Conservation (phyloP, 495 filamentous ascomycete genomes). For the Lophium mytilinum region DNA sequence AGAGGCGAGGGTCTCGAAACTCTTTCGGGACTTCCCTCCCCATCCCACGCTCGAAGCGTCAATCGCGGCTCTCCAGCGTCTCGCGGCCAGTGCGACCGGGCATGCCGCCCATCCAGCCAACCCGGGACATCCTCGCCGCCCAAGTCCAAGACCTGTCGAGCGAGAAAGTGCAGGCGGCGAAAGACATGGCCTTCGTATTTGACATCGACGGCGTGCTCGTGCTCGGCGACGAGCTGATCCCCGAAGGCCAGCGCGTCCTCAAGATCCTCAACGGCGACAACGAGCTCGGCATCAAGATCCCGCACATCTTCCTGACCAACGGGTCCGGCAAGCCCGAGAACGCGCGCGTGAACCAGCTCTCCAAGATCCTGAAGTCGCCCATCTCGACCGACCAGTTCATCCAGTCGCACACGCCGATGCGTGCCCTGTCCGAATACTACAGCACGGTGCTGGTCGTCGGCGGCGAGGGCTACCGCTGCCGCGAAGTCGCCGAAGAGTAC, state of each 20-base stretch:
- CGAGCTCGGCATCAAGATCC: slow-evolving; percentile 61
- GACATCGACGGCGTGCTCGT: slow-evolving; percentile 62
- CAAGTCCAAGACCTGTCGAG: slow-evolving; percentile 64
- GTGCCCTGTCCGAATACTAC: slow-evolving; percentile 58
- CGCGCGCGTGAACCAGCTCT: slow-evolving; percentile 49
- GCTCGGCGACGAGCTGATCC: slow-evolving; percentile 56
- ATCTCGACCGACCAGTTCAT: slow-evolving; percentile 59
- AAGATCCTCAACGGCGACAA: slow-evolving; percentile 60
- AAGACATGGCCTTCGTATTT: slow-evolving; percentile 62
- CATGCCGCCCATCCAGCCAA: slow-evolving; percentile 44
- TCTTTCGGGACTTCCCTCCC: slow-evolving; percentile 71
- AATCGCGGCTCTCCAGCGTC: slow-evolving; percentile 55
- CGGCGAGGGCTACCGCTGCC: slow-evolving; percentile 57
- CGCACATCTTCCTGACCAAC: slow-evolving; percentile 63
- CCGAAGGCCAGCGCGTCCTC: slow-evolving; percentile 49
- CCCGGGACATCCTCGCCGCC: slow-evolving; percentile 61
- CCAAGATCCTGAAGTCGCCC: slow-evolving; percentile 49
- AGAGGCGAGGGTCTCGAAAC: slow-evolving; percentile 64
- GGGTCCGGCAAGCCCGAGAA: slow-evolving; percentile 56
- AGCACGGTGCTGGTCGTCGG: slow-evolving; percentile 57
- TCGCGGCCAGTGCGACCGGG: slow-evolving; percentile 35
- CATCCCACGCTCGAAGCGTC: slow-evolving; percentile 64
- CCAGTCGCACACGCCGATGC: slow-evolving; percentile 60
- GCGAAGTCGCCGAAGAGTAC: slow-evolving; percentile 57
- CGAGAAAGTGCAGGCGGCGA: slow-evolving; percentile 56